Percentiles rank a stretch among this genome's conserved stretches.
Evolutionary conservation across 192 early-diverging fungal species (phyloP).

Genomic region (Coemansia sp.): DNA sequence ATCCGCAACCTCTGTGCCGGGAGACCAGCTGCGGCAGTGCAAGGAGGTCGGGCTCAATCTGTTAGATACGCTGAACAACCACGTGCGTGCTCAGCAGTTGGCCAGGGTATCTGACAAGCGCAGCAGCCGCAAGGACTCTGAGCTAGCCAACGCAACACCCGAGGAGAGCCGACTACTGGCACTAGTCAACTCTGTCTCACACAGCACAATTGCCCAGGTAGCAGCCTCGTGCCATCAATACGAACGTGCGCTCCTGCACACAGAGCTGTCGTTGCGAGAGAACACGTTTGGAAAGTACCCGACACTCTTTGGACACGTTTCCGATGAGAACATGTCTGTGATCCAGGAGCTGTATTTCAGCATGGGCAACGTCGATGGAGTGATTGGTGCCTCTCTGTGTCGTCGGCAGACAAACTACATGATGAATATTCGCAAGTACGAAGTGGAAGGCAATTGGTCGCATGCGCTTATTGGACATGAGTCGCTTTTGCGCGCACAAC

Average conservation of each 20-base stretch:
- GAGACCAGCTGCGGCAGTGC: slow-evolving; percentile 38
- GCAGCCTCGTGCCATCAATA: slow-evolving; percentile 34
- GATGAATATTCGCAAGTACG: slow-evolving; percentile 34
- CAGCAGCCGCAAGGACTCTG: slow-evolving; percentile 19
- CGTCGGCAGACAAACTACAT: slow-evolving; percentile 27
- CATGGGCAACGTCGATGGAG: slow-evolving; percentile 45
- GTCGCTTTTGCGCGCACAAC: slow-evolving; percentile 32
- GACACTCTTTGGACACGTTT: slow-evolving; percentile 30
- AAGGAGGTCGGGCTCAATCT: slow-evolving; percentile 34
- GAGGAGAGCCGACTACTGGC: slow-evolving; percentile 21
- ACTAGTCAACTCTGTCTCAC: slow-evolving; percentile 14
- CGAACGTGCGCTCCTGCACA: slow-evolving; percentile 34
- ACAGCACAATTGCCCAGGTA: slow-evolving; percentile 19
- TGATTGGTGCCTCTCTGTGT: slow-evolving; percentile 35
- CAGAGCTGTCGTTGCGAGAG: slow-evolving; percentile 30
- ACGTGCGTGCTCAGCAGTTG: slow-evolving; percentile 28
- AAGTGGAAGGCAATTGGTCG: slow-evolving; percentile 50
- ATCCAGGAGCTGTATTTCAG: slow-evolving; percentile 44
- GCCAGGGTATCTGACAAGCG: slow-evolving; percentile 17
- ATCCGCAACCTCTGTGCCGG: slow-evolving; percentile 3
- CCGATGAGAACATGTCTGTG: slow-evolving; percentile 25
- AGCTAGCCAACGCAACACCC: slow-evolving; percentile 8
- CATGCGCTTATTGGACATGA: slow-evolving; percentile 51
- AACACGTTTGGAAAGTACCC: slow-evolving; percentile 13
- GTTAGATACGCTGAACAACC: slow-evolving; percentile 23